Evolutionary conservation across 331 rosid species (phyloP), one percentile per base, ranked within the genome.

Genomic region (Telfairia occidentalis): DNA sequence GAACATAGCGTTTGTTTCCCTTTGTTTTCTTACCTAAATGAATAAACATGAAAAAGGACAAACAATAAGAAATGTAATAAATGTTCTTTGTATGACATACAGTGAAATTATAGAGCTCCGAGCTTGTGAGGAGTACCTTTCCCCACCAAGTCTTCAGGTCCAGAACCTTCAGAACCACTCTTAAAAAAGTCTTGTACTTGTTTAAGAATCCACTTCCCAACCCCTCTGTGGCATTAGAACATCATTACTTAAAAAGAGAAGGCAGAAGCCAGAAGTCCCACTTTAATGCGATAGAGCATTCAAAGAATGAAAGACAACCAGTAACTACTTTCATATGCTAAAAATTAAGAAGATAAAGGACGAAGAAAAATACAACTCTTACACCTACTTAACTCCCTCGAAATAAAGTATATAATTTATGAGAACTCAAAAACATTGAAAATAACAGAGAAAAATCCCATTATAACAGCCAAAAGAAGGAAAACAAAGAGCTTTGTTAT

Each of bases 171-270:
- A 42, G 90, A 81, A 74, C 67, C 66, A 0, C 81, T 77, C 75
- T 86, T 90, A 79, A 94, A 94, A 79, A 84, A 89, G 4, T 86
- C 98, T 84, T 94, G 91, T 87, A 89, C 84, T 70, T 88, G 92
- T 87, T 55, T 86, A 83, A 91, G 88, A 70, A 94, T 94, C 96
- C 95, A 89, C 80, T 94, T 94, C 43, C 98, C 98, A 60, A 91
- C 96, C 54, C 98, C 98, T 85, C 98, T 94, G n/a, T 49, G 71
- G 63, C 63, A 86, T 43, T 75, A 80, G 12, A 70, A 75, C 69
- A 54, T 79, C 76, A 72, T 75, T 45, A 60, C 32, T 54, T 67
- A 53, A 50, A 75, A 55, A 58, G 74, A 40, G 72, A 66, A 4
- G 38, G 16, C 59, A 77, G 76, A 21, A 77, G 71, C 55, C 60